A percentile compares a stretch with the other conserved stretches of the same genome.
These are phyloP conservation scores for Dipodascopsis uninucleata DNA, from an alignment of 805 yeast genomes.

Conservation along the genomic window DNA sequence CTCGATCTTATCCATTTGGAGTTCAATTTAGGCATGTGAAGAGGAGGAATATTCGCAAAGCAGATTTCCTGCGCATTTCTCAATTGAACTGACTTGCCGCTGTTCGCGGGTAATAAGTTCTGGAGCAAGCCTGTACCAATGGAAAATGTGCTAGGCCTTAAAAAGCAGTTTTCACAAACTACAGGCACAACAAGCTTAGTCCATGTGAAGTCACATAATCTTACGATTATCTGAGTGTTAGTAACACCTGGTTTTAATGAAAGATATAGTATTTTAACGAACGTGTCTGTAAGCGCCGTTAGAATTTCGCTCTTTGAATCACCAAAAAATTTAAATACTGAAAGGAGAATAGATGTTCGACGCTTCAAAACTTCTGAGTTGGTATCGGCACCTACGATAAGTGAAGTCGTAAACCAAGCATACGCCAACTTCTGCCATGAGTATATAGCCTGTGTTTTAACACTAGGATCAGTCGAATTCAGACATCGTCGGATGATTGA, in stretches of 20 bases:
- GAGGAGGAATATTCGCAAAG: conserved; percentile 1
- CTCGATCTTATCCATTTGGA: conserved; percentile 19
- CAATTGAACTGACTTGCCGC: neutral
- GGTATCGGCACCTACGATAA: neutral
- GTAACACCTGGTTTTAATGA: conserved; percentile 6
- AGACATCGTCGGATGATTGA: conserved; percentile 11
- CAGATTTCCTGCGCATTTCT: conserved; percentile 14
- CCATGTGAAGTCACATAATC: conserved; percentile 16
- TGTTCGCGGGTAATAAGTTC: conserved; percentile 2
- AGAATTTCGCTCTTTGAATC: conserved; percentile 4
- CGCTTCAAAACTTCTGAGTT: neutral
- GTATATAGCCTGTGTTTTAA: conserved; percentile 8
- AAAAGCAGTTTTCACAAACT: conserved; percentile 12
- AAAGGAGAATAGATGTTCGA: conserved; percentile 8
- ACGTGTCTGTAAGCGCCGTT: conserved; percentile 9
- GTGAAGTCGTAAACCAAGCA: conserved; percentile 10
- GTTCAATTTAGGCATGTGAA: conserved; percentile 14
- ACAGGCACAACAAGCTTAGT: conserved; percentile 12
- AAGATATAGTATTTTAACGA: conserved; percentile 7
- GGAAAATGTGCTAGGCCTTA: neutral
- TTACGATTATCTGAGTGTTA: neutral
- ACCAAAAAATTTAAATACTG: conserved; percentile 9
- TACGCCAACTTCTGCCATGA: conserved; percentile 19
- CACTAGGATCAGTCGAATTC: conserved; percentile 5
- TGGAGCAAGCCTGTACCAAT: conserved; percentile 5